Percentiles rank a stretch among this genome's conserved stretches.
These are phyloP conservation scores for Knoxia roxburghii DNA, from an alignment of 257 asterid genomes.

Conservation along the genomic window DNA sequence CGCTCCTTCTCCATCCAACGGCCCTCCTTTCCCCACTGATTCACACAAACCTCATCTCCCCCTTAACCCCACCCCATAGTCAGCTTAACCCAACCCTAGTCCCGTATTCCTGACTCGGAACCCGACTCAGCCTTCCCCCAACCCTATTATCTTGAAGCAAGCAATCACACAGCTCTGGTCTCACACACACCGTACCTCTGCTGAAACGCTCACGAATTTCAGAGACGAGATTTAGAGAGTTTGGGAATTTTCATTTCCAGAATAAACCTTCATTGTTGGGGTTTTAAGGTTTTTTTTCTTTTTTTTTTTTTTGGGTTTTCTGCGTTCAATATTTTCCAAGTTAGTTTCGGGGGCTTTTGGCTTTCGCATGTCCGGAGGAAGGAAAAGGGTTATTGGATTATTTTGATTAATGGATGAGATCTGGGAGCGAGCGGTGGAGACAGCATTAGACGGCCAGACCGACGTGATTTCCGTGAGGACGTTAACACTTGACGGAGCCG, in stretches of 20 bases:
- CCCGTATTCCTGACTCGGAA: conserved; percentile 47
- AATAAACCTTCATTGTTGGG: conserved; percentile 12
- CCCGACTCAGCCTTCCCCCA: conserved; percentile 43
- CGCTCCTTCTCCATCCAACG: conserved; percentile 32
- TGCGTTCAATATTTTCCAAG: neutral
- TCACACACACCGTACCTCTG: neutral
- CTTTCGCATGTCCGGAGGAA: conserved; percentile 7
- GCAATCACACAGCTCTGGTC: neutral
- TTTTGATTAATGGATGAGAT: conserved; percentile 77
- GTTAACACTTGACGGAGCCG: conserved; percentile 85
- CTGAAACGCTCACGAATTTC: too few species aligned
- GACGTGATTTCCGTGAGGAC: conserved; percentile 60
- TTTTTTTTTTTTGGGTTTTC: neutral
- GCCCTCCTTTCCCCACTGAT: conserved; percentile 16
- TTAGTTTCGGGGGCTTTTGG: neutral
- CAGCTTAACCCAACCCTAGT: conserved; percentile 43
- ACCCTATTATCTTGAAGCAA: conserved; percentile 34
- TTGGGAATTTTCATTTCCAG: neutral
- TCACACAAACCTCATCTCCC: conserved; percentile 12
- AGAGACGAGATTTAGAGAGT: conserved; percentile 6
- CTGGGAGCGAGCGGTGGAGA: conserved; percentile 95
- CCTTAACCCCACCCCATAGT: conserved; percentile 39
- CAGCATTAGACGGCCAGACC: conserved; percentile 83
- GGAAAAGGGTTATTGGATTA: conserved; percentile 1
- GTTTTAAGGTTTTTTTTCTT: conserved; percentile 1